Evolutionary conservation across 192 early-diverging fungal species (phyloP), one percentile per base, ranked within the genome.

Genomic region (Linnemannia hyalina): DNA sequence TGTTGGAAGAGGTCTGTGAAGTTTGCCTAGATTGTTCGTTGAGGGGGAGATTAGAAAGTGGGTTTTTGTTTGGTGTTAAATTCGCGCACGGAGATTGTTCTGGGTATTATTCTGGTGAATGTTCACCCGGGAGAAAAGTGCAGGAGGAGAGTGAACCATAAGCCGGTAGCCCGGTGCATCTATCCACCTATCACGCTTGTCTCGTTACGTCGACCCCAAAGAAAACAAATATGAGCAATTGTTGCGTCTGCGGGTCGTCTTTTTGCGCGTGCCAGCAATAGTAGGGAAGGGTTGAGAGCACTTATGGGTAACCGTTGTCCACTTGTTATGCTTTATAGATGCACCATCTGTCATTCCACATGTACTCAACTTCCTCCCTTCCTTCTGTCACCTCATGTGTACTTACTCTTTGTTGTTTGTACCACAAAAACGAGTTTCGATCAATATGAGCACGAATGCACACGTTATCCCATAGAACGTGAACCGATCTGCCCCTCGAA

Each of bases 1-100:
- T 73, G 72, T 42, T 86, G 57, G 41, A 86, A 86, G 0, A 86
- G 76, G 35, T 86, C 84, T 1, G 84, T 81, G 41, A 86, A 86
- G 70, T 86, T 86, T 47, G 84, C 84, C 84, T 86, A 81, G 9
- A 29, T 6, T 22, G 55, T 70, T 36, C n/a, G 20, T 70, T 32
- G 2, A 9, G 20, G 38, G 38, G 35, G n/a, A n/a, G n/a, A 46
- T 46, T 38, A 42, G 23, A 42, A 70, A 36, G 1, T 10, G 36
- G 47, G 47, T 18, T 18, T 16, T 18, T 10, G 0, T 16, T 46
- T 9, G 44, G 44, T 46, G 44, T 49, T 70, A n/a, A 40, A 29
- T 41, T 20, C 8, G 55, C 35, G 47, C n/a, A 54, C 32, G 60
- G 6, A 16, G 23, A n/a, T 11, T 57, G 2, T 57, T 57, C 55